A percentile compares a stretch with the other conserved stretches of the same genome.
Conservation (phyloP, 2,329 filamentous ascomycete genomes). For the Teratosphaeria viscida region DNA sequence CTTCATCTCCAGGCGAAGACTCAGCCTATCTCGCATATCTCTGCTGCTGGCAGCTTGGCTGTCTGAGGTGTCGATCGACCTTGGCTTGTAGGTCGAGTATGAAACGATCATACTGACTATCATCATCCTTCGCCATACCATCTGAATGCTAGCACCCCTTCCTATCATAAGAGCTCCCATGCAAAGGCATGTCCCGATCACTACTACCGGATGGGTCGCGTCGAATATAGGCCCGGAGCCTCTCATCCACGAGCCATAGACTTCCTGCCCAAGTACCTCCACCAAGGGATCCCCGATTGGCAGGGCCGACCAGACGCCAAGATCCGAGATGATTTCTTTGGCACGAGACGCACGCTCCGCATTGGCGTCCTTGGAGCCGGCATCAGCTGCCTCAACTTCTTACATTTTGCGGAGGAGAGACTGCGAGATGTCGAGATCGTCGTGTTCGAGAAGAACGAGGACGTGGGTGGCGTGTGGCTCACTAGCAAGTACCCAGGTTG, state of each 20-base stretch:
- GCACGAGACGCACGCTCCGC: constrained; percentile 10
- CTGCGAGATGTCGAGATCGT: constrained; percentile 13
- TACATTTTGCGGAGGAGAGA: constrained; percentile 10
- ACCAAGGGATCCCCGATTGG: constrained; percentile 2
- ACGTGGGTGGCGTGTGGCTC: constrained; percentile 26
- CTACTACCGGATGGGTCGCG: background rate
- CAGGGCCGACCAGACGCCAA: constrained; percentile 3
- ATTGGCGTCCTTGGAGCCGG: constrained; percentile 13
- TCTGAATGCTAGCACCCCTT: background rate
- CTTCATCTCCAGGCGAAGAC: background rate
- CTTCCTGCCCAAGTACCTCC: constrained; percentile 4
- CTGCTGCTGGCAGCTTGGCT: background rate
- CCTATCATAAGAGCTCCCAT: background rate
- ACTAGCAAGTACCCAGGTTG: constrained; percentile 21
- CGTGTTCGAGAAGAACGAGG: constrained; percentile 22
- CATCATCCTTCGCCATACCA: background rate
- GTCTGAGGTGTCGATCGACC: background rate
- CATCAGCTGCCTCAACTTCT: constrained; percentile 13
- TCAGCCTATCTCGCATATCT: background rate
- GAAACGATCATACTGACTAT: background rate
- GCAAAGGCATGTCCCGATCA: background rate
- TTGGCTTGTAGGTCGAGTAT: background rate
- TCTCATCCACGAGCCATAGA: constrained; percentile 3
- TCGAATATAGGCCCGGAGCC: background rate
- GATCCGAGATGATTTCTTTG: constrained; percentile 12